These are phyloP conservation scores for Calendula officinalis DNA, from an alignment of 129 eudicot species.

Conservation along the genomic window DNA sequence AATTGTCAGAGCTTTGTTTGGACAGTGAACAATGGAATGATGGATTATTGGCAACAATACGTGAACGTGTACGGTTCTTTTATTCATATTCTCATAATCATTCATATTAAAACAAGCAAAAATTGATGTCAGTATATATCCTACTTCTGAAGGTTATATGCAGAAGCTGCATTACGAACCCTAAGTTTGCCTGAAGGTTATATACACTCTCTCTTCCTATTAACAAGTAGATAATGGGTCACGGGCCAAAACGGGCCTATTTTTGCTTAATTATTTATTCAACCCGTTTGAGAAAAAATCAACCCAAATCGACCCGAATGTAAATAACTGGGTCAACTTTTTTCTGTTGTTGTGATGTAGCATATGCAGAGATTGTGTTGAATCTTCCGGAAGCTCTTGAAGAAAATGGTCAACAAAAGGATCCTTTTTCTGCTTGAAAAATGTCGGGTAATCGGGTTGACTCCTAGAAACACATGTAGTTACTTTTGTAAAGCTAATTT, in stretches of 20 bases:
- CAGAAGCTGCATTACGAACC: conserved; percentile 76
- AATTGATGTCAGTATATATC: too few relatives aligned
- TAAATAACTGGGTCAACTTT: not conserved
- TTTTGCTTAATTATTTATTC: not conserved
- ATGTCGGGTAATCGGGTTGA: not conserved
- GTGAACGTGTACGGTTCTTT: conserved; percentile 68
- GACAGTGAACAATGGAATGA: conserved; percentile 96
- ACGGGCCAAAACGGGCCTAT: not conserved
- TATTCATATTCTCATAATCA: not conserved
- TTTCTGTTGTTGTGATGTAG: conserved; percentile 28
- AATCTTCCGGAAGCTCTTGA: conserved; percentile 68
- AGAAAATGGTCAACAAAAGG: conserved; percentile 29
- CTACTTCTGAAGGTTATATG: conserved; percentile 31
- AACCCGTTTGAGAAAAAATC: not conserved
- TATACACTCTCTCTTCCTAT: not conserved
- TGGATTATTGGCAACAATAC: conserved; percentile 87
- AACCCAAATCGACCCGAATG: not conserved
- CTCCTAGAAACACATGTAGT: not conserved
- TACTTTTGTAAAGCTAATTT: conserved; percentile 8
- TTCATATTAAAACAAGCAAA: not conserved
- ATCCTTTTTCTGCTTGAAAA: conserved; percentile 22
- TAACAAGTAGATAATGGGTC: not conserved
- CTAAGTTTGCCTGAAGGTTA: conserved; percentile 90
- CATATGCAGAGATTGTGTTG: conserved; percentile 88
- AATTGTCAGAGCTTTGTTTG: conserved; percentile 55